Evolutionary conservation across 176 grass and related monocot genomes (phyloP).

Genomic region (Zizania latifolia): DNA sequence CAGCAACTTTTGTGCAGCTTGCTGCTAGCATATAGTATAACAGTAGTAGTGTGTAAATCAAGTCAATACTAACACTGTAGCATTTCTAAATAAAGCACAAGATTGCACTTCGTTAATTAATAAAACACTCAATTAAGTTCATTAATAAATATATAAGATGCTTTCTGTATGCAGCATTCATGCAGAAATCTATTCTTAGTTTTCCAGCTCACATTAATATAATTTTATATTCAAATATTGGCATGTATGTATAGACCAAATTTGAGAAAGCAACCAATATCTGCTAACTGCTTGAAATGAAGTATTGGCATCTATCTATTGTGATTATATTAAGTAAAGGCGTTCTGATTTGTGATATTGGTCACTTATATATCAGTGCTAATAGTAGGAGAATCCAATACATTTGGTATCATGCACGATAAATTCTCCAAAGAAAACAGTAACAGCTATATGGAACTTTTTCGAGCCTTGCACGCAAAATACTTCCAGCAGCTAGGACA

Average conservation of each 20-base stretch:
- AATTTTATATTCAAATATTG: too few relatives aligned
- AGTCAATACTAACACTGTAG: background rate
- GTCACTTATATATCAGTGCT: background rate
- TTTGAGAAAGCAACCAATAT: background rate
- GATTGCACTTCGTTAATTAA: background rate
- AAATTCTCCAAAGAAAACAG: background rate
- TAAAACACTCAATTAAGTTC: background rate
- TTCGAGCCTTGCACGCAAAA: background rate
- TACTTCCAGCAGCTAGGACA: background rate
- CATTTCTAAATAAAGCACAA: background rate
- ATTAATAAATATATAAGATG: too few relatives aligned
- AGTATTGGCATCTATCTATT: background rate
- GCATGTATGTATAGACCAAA: background rate
- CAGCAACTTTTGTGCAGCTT: background rate
- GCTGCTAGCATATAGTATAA: background rate
- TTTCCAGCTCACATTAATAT: background rate
- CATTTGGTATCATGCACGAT: background rate
- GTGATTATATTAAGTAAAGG: background rate
- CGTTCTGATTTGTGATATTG: background rate
- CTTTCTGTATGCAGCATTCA: background rate
- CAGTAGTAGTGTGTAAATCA: background rate
- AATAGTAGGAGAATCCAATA: background rate
- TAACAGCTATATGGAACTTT: background rate
- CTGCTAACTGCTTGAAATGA: background rate
- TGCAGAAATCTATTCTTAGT: background rate